Conservation (phyloP, 495 filamentous ascomycete genomes). For the Trichoderma erinaceum region DNA sequence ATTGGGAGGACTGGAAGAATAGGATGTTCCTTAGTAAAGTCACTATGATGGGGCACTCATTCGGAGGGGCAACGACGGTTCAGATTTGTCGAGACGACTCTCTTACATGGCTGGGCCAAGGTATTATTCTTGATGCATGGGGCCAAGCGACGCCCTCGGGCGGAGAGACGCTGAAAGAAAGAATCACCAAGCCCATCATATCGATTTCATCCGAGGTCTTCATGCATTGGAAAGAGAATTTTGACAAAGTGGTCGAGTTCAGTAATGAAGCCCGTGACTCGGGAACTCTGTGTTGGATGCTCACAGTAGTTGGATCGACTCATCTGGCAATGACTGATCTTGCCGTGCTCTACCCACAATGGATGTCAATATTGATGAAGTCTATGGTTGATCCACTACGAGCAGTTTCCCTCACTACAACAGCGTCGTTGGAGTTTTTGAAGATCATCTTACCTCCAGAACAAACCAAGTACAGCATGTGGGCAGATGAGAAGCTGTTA, state of each 20-base stretch:
- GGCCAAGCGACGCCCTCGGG: slow-evolving; percentile 38
- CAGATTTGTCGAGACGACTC: slow-evolving; percentile 49
- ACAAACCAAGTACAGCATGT: slow-evolving; percentile 30
- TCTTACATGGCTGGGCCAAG: slow-evolving; percentile 48
- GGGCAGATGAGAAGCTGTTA: slow-evolving; percentile 39
- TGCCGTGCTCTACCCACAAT: slow-evolving; percentile 51
- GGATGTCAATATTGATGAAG: slow-evolving; percentile 50
- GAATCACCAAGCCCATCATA: slow-evolving; percentile 45
- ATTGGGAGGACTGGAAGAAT: slow-evolving; percentile 35
- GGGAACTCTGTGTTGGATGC: slow-evolving; percentile 47
- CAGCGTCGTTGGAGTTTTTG: slow-evolving; percentile 48
- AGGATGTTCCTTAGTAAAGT: slow-evolving; percentile 46
- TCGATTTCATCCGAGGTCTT: slow-evolving; percentile 57
- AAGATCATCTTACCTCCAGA: slow-evolving; percentile 35
- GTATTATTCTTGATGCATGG: slow-evolving; percentile 55
- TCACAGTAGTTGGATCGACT: slow-evolving; percentile 53
- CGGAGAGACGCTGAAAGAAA: slow-evolving; percentile 29
- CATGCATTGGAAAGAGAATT: slow-evolving; percentile 55
- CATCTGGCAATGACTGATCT: slow-evolving; percentile 56
- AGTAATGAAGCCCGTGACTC: slow-evolving; percentile 45
- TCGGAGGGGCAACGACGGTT: slow-evolving; percentile 57
- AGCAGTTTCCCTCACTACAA: slow-evolving; percentile 52
- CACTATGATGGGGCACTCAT: slow-evolving; percentile 60
- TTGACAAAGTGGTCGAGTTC: slow-evolving; percentile 42
- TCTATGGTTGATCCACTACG: slow-evolving; percentile 49